Base-by-base conservation (phyloP, 768 basidiomycete species). In the Rhizopogon vesiculosus region DNA sequence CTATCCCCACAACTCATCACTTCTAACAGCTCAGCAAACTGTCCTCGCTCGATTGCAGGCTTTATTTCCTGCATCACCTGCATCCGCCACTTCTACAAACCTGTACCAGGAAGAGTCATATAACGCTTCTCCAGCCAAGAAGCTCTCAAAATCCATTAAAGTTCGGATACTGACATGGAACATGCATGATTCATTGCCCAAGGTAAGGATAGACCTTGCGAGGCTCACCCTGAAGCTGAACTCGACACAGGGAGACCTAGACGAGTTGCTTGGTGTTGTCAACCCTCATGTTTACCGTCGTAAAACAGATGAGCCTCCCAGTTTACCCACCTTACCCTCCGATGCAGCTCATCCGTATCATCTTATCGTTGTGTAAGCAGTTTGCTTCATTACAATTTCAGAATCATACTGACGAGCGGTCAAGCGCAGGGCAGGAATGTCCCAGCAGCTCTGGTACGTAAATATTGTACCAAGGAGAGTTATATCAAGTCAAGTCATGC, bases 171-270 rank as follows among this genome's bases (percentile, higher is more conserved):
- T 90, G 35, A 87, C 86, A 39, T 92, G 89, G 89, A 92, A 91
- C 60, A 92, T 92, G 89, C 86, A 91, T 59, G 88, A 91, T 59
- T 85, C 85, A 0, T 64, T 91, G 5, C 89, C 89, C 31, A 91
- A 88, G 79, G 88, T 84, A 29, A 15, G 25, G 42, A 41, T 39
- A 45, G 38, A 31, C 45, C 6, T 45, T n/a, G 46, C 22, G 16
- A 39, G 56, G 50, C 53, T 39, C 18, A 38, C 42, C 31, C 22
- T 3, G 4, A n/a, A 41, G 53, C 54, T 58, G 57, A 58, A 55
- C 19, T 40, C n/a, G 38, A 42, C 19, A 16, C 53, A 91, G 88
- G 89, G 89, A 6, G 82, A 92, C 63, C 66, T 91, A 50, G 79
- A 81, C 60, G 87, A 91, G 56, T 74, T 91, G 3, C 71, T 92